Evolutionary conservation across 805 yeast genomes (phyloP).

Genomic region (Candida stauntonica): DNA sequence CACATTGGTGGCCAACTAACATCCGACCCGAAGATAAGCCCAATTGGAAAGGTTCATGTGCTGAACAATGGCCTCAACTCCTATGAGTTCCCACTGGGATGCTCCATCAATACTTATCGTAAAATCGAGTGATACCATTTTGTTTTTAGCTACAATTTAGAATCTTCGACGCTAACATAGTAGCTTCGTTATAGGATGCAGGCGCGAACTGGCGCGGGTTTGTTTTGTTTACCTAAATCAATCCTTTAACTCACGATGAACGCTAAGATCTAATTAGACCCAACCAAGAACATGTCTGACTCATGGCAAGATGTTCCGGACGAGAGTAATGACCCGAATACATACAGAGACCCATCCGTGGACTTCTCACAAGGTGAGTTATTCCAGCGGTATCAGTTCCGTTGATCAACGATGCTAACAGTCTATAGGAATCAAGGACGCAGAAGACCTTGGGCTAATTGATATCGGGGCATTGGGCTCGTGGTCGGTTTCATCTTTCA

Average conservation of each 20-base stretch:
- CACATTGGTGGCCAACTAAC: slow-evolving; percentile 9
- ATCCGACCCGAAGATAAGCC: neutral
- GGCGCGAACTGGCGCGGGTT: too few species aligned
- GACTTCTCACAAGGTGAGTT: slow-evolving; percentile 21
- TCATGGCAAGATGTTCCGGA: slow-evolving; percentile 29
- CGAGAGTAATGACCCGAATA: slow-evolving; percentile 10
- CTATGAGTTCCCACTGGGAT: slow-evolving; percentile 10
- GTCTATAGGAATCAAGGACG: slow-evolving; percentile 43
- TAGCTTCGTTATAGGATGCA: too few species aligned
- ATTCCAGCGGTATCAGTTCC: too few species aligned
- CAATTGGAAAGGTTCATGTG: neutral
- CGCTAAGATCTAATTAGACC: too few species aligned
- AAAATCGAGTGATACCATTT: too few species aligned
- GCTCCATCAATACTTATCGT: neutral
- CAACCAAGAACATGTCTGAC: too few species aligned
- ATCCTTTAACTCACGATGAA: too few species aligned
- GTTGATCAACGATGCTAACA: neutral
- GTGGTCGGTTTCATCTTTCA: slow-evolving; percentile 79
- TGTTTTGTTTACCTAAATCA: too few species aligned
- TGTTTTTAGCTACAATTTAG: too few species aligned
- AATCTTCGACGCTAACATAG: too few species aligned
- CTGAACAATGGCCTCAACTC: slow-evolving; percentile 6
- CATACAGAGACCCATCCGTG: slow-evolving; percentile 8
- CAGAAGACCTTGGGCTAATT: slow-evolving; percentile 54
- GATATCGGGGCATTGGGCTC: slow-evolving; percentile 80